phyloP scores from a whole-genome alignment of 768 basidiomycete genomes.

The Boletus coccyginus region DNA sequence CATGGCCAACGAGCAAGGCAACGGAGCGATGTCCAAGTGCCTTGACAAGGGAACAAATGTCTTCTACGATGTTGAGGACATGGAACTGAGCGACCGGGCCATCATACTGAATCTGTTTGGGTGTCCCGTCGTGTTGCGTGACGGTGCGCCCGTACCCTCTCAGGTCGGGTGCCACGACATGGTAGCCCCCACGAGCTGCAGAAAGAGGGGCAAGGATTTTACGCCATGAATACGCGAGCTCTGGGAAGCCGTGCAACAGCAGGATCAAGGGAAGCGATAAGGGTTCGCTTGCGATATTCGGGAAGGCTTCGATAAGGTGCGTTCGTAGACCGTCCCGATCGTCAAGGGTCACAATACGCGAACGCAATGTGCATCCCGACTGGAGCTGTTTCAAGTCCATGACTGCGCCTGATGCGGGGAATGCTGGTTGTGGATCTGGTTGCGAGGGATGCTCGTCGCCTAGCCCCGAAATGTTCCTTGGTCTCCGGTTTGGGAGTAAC shows the following conservation, averaged over 20 bases:
- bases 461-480: not conserved
- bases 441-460: not conserved
- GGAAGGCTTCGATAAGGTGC: slow-evolving; percentile 50
- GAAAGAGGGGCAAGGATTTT: slow-evolving; percentile 53
- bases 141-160: slow-evolving; percentile 49
- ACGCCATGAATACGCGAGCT: slow-evolving; percentile 65
- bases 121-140: slow-evolving; percentile 23
- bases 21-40: slow-evolving; percentile 48
- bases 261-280: slow-evolving; percentile 45
- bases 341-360: slow-evolving; percentile 38
- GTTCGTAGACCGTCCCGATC: slow-evolving; percentile 42
- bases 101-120: slow-evolving; percentile 34
- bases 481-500: not conserved
- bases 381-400: slow-evolving; percentile 28
- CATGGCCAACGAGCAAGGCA: slow-evolving; percentile 57
- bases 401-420: not conserved
- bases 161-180: slow-evolving; percentile 62
- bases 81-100: slow-evolving; percentile 52
- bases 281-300: slow-evolving; percentile 17
- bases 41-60: slow-evolving; percentile 50
- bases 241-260: slow-evolving; percentile 66
- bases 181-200: slow-evolving; percentile 42
- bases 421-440: not conserved
- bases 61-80: slow-evolving; percentile 48
- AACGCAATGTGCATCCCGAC: slow-evolving; percentile 32